Conservation (phyloP, 1,139 yeast species). For the Suhomyces taliae region DNA sequence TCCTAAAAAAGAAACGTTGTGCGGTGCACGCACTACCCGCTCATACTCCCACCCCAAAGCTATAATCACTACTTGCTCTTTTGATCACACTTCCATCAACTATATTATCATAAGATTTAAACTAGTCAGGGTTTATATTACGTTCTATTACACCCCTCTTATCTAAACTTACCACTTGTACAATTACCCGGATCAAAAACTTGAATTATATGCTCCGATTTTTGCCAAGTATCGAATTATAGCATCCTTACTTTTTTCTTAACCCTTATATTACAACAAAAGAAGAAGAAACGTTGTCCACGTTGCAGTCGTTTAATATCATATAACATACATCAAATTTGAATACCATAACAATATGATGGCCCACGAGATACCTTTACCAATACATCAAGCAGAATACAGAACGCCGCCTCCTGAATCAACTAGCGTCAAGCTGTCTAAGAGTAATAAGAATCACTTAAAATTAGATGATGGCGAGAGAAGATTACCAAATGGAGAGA, state of each 20-base stretch:
- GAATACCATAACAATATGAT: slow-evolving; percentile 27
- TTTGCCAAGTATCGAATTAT: neutral
- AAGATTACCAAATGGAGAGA: slow-evolving; percentile 43
- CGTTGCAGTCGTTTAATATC: slow-evolving; percentile 3
- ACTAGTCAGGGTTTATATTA: too few species aligned
- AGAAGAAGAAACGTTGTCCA: neutral
- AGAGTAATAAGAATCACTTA: slow-evolving; percentile 6
- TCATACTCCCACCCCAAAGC: too few species aligned
- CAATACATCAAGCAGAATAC: slow-evolving; percentile 20
- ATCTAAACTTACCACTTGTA: too few species aligned
- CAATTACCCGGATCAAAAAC: neutral
- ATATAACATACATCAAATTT: slow-evolving; percentile 2
- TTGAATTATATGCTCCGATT: neutral
- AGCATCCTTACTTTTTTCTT: neutral
- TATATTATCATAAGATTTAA: too few species aligned
- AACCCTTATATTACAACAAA: too few species aligned
- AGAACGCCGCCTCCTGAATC: slow-evolving; percentile 7
- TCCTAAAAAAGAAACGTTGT: too few species aligned
- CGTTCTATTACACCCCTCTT: too few species aligned
- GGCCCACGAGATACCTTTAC: slow-evolving; percentile 41
- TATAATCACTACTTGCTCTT: too few species aligned
- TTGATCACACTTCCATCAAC: too few species aligned
- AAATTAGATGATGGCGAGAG: slow-evolving; percentile 22
- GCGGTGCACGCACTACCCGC: too few species aligned
- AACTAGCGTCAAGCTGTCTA: slow-evolving; percentile 7